Percentiles rank a stretch among this genome's conserved stretches.
Conservation (phyloP, 78 protist species). For the Pigoraptor vietnamica region DNA sequence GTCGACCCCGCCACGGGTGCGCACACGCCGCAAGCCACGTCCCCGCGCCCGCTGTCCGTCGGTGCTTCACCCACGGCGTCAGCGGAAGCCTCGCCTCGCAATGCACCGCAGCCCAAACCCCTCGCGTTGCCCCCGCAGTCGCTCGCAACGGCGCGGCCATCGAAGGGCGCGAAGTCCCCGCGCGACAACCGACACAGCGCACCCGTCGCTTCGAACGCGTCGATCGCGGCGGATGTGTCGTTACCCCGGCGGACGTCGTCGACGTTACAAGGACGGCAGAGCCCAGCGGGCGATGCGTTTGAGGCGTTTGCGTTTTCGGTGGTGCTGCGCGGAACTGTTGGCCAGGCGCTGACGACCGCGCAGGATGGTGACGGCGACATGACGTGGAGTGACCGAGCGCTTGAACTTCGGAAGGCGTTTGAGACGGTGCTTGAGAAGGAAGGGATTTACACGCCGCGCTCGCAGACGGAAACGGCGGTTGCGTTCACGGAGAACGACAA, state of each 20-base stretch:
- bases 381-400: background rate
- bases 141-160: no score
- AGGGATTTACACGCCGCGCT: background rate
- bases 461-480: background rate
- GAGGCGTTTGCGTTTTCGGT: background rate
- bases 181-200: no score
- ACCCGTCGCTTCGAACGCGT: no score
- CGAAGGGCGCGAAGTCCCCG: no score
- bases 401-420: background rate
- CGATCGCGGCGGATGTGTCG: no score
- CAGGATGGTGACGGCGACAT: background rate
- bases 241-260: background rate
- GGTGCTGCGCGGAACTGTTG: background rate
- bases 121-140: no score
- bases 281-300: background rate
- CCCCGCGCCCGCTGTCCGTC: no score
- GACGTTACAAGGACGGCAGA: no score
- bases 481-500: background rate
- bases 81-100: no score
- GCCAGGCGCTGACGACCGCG: background rate
- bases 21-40: no score
- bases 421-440: background rate
- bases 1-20: no score
- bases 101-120: no score
- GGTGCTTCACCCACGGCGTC: background rate